These are phyloP conservation scores for Chlamydomonas urium DNA, from an alignment of 139 green algal genomes.

Conservation along the genomic window DNA sequence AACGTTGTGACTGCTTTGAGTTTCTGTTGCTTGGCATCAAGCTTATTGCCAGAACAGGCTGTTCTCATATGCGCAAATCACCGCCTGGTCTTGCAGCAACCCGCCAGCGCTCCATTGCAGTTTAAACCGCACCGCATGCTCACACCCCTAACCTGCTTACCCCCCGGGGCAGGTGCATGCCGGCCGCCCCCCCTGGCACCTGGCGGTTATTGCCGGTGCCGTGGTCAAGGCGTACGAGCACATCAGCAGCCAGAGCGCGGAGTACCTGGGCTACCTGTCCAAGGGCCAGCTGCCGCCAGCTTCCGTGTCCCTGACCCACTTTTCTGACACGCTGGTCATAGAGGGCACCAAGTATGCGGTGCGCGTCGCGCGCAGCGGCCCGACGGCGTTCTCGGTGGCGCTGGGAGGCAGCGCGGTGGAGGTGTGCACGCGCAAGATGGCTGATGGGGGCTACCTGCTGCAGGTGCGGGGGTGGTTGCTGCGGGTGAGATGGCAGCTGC, in stretches of 20 bases:
- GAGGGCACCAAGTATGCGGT: constrained; percentile 83
- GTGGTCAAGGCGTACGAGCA: constrained; percentile 55
- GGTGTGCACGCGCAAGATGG: constrained; percentile 75
- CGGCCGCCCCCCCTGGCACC: constrained; percentile 79
- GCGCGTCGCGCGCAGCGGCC: constrained; percentile 35
- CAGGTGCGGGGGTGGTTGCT: too few relatives aligned
- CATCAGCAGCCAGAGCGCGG: constrained; percentile 51
- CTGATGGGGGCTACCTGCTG: constrained; percentile 88
- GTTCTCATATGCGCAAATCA: too few relatives aligned
- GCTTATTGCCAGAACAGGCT: too few relatives aligned
- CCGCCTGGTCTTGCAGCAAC: too few relatives aligned
- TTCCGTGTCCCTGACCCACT: constrained; percentile 34
- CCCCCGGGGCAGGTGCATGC: constrained; percentile 29
- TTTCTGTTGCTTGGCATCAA: too few relatives aligned
- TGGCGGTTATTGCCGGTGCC: constrained; percentile 83
- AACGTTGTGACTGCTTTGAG: too few relatives aligned
- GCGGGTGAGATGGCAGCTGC: too few relatives aligned
- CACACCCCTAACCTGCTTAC: too few relatives aligned
- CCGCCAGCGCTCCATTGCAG: too few relatives aligned
- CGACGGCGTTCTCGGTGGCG: constrained; percentile 15
- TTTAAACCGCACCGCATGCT: too few relatives aligned
- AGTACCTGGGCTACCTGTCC: constrained; percentile 87
- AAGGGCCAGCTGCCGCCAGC: constrained; percentile 93
- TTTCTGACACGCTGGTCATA: constrained; percentile 48
- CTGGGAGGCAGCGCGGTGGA: constrained; percentile 70